A percentile compares a stretch with the other conserved stretches of the same genome.
Conservation (phyloP, 148 eudicot species). For the Gaultheria prostrata region DNA sequence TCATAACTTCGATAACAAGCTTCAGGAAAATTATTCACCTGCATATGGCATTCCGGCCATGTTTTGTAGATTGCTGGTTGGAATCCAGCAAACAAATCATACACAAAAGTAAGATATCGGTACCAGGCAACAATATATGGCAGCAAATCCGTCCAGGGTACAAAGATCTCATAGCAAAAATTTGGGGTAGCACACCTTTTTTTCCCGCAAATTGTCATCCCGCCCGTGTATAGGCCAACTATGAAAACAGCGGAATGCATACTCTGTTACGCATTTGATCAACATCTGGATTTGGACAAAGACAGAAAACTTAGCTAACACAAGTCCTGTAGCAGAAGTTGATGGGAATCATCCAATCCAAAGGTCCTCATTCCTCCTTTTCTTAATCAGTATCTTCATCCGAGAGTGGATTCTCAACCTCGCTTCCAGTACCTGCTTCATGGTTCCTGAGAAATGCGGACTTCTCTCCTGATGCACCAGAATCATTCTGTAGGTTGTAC, state of each 20-base stretch:
- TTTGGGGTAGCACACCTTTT: not conserved
- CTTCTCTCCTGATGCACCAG: constrained; percentile 19
- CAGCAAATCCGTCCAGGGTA: not conserved
- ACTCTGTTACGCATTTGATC: not conserved
- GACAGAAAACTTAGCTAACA: not conserved
- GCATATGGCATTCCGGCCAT: too few species aligned
- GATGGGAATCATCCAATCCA: not conserved
- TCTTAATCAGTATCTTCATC: constrained; percentile 30
- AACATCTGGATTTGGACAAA: not conserved
- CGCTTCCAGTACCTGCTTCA: constrained; percentile 35
- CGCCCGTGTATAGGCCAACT: not conserved
- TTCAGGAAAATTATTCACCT: too few species aligned
- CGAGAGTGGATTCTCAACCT: constrained; percentile 39
- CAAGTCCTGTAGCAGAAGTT: not conserved
- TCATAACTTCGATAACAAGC: too few species aligned
- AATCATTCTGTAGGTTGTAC: constrained; percentile 23
- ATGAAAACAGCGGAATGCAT: not conserved
- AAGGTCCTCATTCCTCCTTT: constrained; percentile 4
- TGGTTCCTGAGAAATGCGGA: constrained; percentile 18
- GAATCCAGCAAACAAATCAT: too few species aligned
- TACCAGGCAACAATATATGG: not conserved
- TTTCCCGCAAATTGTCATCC: not conserved
- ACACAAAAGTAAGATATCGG: not conserved
- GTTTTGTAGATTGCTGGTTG: too few species aligned
- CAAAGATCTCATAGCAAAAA: not conserved